Evolutionary conservation across 2,329 filamentous ascomycete species (phyloP).

Genomic region (Byssochlamys sp.): DNA sequence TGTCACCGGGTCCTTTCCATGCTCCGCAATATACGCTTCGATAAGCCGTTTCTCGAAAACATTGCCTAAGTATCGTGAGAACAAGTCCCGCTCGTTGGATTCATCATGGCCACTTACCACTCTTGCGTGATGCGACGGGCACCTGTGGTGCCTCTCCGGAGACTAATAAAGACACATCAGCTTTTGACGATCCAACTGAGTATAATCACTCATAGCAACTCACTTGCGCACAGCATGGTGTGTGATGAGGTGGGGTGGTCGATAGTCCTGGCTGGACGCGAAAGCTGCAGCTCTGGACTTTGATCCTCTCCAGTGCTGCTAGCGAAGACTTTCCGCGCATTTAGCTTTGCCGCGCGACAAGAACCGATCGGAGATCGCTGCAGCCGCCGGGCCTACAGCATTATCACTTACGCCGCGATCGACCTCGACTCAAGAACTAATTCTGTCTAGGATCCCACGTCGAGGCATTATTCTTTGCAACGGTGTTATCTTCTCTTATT

Average conservation of each 20-base stretch:
- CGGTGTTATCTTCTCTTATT: not conserved
- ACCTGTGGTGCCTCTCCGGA: conserved; percentile 93
- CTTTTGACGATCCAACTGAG: conserved; percentile 1
- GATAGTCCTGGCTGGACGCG: conserved; percentile 17
- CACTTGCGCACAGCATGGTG: conserved; percentile 57
- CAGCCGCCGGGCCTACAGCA: not conserved
- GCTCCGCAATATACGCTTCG: conserved; percentile 85
- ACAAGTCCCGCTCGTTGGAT: conserved; percentile 5
- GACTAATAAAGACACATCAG: conserved; percentile 46
- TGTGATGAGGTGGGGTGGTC: conserved; percentile 11
- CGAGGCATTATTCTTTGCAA: not conserved
- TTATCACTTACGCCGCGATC: not conserved
- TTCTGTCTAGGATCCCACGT: not conserved
- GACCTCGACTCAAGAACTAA: not conserved
- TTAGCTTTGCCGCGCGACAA: conserved; percentile 21
- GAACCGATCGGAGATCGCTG: not conserved
- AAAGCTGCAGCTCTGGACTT: conserved; percentile 22
- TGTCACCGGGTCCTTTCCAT: conserved; percentile 84
- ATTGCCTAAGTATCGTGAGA: conserved; percentile 50
- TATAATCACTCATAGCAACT: conserved; percentile 31
- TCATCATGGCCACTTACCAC: conserved; percentile 50
- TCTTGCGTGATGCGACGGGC: conserved; percentile 89
- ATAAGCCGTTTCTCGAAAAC: conserved; percentile 93
- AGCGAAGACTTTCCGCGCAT: conserved; percentile 14
- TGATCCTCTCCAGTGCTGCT: conserved; percentile 21